These are phyloP conservation scores for Solanum aculeatissimum DNA, from an alignment of 305 asterid genomes.

Conservation along the genomic window DNA sequence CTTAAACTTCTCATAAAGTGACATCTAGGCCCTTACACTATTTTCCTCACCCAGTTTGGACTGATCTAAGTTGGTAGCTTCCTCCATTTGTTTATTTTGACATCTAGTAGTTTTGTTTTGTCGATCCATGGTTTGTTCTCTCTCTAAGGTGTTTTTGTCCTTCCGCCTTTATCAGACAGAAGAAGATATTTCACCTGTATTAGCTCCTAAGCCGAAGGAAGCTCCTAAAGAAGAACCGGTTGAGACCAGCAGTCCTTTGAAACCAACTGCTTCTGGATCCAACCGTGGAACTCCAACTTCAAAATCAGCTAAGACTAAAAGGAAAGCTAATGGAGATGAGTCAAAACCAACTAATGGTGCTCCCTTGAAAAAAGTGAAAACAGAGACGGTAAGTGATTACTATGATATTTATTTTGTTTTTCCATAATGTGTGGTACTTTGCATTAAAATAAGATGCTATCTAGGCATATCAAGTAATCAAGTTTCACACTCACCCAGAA, in stretches of 20 bases:
- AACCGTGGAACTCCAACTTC: conserved; percentile 64
- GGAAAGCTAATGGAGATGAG: conserved; percentile 64
- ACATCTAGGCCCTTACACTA: background rate
- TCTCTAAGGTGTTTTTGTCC: background rate
- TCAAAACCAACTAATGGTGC: conserved; percentile 47
- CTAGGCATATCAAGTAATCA: background rate
- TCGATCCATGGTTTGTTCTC: background rate
- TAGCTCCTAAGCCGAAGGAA: conserved; percentile 77
- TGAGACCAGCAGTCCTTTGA: conserved; percentile 57
- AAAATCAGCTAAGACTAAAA: conserved; percentile 70
- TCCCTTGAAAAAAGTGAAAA: conserved; percentile 73
- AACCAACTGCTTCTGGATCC: conserved; percentile 43
- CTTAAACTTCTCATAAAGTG: background rate
- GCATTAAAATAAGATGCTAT: background rate
- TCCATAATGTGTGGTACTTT: background rate
- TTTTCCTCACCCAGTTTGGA: background rate
- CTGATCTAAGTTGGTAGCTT: background rate
- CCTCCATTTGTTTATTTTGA: background rate
- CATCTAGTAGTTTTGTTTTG: background rate
- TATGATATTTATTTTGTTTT: background rate
- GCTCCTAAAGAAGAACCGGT: conserved; percentile 72
- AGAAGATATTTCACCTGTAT: conserved; percentile 74
- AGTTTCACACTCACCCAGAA: background rate
- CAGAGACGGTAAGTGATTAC: conserved; percentile 51
- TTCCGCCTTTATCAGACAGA: conserved; percentile 38